phyloP scores from a whole-genome alignment of 106 monocot genomes.

The Acanthochlamys bracteata region DNA sequence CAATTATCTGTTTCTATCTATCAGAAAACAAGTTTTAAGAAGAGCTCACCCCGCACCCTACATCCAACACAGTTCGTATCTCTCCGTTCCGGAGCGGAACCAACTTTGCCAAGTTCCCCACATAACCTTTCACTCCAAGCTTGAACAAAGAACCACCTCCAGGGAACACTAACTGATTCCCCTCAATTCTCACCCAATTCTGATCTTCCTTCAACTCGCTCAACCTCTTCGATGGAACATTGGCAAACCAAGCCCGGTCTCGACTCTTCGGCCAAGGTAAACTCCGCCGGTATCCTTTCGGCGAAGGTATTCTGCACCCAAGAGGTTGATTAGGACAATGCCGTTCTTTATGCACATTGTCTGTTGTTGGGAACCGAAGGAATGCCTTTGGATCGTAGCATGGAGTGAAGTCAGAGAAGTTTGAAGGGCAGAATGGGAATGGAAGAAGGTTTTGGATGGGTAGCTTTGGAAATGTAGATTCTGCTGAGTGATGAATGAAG shows the following conservation, averaged over 20 bases:
- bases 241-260: slow-evolving; percentile 53
- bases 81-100: slow-evolving; percentile 49
- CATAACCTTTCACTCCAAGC: slow-evolving; percentile 58
- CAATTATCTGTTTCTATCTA: too few relatives aligned
- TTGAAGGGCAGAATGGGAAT: slow-evolving; percentile 41
- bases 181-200: slow-evolving; percentile 66
- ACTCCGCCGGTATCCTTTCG: slow-evolving; percentile 36
- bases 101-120: slow-evolving; percentile 34
- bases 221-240: slow-evolving; percentile 57
- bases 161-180: slow-evolving; percentile 69
- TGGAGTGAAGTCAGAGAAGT: slow-evolving; percentile 74
- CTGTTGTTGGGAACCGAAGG: slow-evolving; percentile 23
- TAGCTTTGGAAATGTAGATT: slow-evolving; percentile 8
- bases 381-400: slow-evolving; percentile 66
- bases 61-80: slow-evolving; percentile 56
- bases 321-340: slow-evolving; percentile 52
- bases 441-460: slow-evolving; percentile 14
- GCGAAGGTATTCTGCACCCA: slow-evolving; percentile 47
- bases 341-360: slow-evolving; percentile 48
- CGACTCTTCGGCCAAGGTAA: slow-evolving; percentile 62
- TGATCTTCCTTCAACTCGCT: slow-evolving; percentile 54
- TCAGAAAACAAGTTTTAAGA: neutral
- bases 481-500: slow-evolving; percentile 21
- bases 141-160: slow-evolving; percentile 80
- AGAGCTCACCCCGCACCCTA: slow-evolving; percentile 71